A percentile compares a stretch with the other conserved stretches of the same genome.
These are phyloP conservation scores for Ogataea thermomethanolica DNA, from an alignment of 805 yeast genomes.

Conservation along the genomic window DNA sequence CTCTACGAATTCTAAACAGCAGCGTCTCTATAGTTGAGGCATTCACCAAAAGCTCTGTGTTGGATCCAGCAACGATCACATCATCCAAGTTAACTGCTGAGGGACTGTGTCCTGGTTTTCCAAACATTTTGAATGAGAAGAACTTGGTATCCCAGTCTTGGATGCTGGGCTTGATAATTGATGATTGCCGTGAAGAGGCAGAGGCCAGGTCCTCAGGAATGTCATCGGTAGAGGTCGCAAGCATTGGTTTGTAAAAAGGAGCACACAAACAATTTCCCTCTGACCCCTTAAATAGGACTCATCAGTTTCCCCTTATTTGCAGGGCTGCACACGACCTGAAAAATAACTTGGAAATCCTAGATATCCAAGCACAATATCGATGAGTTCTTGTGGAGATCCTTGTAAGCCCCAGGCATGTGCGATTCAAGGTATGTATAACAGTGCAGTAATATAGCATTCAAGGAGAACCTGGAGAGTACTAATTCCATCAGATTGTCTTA, in stretches of 20 bases:
- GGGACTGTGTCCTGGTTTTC: constrained; percentile 10
- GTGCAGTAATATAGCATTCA: too few species aligned
- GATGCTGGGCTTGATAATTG: constrained; percentile 28
- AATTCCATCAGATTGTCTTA: constrained; percentile 54
- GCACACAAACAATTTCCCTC: not conserved
- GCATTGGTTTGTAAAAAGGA: not conserved
- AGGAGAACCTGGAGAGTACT: not conserved
- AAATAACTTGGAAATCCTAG: not conserved
- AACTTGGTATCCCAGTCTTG: constrained; percentile 22
- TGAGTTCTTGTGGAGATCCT: constrained; percentile 34
- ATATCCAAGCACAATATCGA: not conserved
- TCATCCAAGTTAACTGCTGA: constrained; percentile 1
- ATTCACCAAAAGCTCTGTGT: constrained; percentile 12
- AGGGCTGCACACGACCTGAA: constrained; percentile 8
- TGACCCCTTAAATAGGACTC: constrained; percentile 3
- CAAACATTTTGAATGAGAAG: constrained; percentile 23
- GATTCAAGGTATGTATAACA: constrained; percentile 54
- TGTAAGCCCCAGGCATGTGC: constrained; percentile 82
- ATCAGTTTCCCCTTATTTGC: constrained; percentile 2
- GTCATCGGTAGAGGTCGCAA: constrained; percentile 1
- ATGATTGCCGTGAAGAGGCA: constrained; percentile 23
- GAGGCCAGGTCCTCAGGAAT: constrained; percentile 12
- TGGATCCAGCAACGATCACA: constrained; percentile 22
- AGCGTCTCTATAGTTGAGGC: constrained; percentile 14
- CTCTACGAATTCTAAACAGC: constrained; percentile 17